A percentile compares a stretch with the other conserved stretches of the same genome.
phyloP scores from a whole-genome alignment of 176 grass and related monocot species.

The Triticum monococcum region DNA sequence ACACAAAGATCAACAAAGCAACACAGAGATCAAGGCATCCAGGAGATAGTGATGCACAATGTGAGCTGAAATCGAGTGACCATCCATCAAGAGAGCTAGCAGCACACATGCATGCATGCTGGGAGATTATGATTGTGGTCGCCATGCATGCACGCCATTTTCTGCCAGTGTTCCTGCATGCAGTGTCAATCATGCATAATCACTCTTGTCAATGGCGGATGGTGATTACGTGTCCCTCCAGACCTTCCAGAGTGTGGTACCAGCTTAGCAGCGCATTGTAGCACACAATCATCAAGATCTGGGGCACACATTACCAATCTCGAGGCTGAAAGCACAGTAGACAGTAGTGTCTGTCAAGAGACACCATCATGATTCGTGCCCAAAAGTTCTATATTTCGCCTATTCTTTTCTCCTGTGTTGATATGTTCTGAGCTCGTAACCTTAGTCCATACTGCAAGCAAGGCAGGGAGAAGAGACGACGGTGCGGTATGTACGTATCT shows the following conservation, averaged over 20 bases:
- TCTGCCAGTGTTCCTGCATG: background rate
- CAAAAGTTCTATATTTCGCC: background rate
- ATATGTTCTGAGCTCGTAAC: background rate
- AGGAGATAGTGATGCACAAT: background rate
- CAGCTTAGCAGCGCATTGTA: background rate
- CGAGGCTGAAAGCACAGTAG: background rate
- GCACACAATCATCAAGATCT: background rate
- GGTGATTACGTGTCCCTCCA: slow-evolving; percentile 14
- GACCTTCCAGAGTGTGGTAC: slow-evolving; percentile 9
- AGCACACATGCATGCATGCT: background rate
- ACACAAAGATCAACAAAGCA: background rate
- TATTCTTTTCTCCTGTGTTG: background rate
- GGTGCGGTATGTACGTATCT: background rate
- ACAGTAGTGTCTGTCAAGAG: background rate
- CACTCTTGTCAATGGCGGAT: background rate
- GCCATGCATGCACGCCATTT: slow-evolving; percentile 29
- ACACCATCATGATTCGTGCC: slow-evolving; percentile 27
- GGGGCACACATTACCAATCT: background rate
- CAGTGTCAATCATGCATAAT: background rate
- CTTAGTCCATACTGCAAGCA: slow-evolving; percentile 59
- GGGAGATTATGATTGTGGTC: slow-evolving; percentile 15
- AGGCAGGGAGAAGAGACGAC: background rate
- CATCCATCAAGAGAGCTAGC: slow-evolving; percentile 21
- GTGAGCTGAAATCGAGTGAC: background rate
- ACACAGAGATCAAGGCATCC: background rate